Evolutionary conservation across 2,329 filamentous ascomycete species (phyloP), one percentile per base, ranked within the genome.

Genomic region (Calonectria fujianensis): DNA sequence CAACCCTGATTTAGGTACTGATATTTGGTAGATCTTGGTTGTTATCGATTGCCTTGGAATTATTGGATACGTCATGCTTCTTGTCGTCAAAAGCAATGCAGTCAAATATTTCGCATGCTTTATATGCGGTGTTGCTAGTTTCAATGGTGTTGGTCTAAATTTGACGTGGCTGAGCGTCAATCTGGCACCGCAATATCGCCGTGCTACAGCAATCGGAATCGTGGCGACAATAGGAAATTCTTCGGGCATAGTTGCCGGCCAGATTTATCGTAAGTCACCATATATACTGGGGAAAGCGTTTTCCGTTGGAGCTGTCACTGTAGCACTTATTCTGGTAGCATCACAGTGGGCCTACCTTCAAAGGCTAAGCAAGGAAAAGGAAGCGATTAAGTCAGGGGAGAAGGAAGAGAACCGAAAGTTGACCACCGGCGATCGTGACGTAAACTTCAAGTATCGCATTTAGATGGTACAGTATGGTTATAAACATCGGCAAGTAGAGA

Each of bases 61-160:
- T 14, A 84, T 89, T 48, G 88, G 88, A 1, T 89, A 89, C 70
- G 84, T 87, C 24, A 74, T 90, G 29, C 83, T 89, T 4, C 78
- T 90, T 1, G 81, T 83, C 27, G 85, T 91, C n/a, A 86, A 86
- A 13, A 86, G 87, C 74, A 82, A 89, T n/a, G 86, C 87, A 0
- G 85, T 88, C 50, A 84, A 86, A 69, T 89, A 87, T 80, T 88
- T 89, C 70, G 87, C 86, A 2, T 87, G 85, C 0, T 89, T 86
- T 78, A 80, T 89, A 8, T 85, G 84, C 52, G 86, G 85, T 2
- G 81, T 87, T n/a, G 86, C 86, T 1, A 84, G 86, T 1, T 89
- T 89, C 72, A 86, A 83, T 5, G 85, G 85, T 1, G 83, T 86
- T 0, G 89, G 89, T 0, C 72, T 87, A 8, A 87, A 87, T 75